Evolutionary conservation across 2,329 filamentous ascomycete species (phyloP).

Genomic region (Neonectria neomacrospora): DNA sequence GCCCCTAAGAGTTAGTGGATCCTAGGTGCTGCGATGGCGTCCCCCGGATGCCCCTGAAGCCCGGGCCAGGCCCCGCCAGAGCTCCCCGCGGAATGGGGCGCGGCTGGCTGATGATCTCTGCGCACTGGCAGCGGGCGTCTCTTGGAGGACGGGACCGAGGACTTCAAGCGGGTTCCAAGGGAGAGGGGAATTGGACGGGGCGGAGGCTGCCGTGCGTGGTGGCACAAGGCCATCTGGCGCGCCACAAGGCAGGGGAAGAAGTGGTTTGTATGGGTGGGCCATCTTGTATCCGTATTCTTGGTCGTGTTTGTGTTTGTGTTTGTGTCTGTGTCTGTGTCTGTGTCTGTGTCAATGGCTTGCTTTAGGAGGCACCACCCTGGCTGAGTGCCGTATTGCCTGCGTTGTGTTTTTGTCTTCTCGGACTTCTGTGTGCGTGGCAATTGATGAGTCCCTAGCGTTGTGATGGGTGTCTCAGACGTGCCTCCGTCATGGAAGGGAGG

Average conservation of each 20-base stretch:
- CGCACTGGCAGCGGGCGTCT: slow-evolving; percentile 26
- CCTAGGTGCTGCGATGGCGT: slow-evolving; percentile 18
- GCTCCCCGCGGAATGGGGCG: slow-evolving; percentile 40
- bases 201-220: slow-evolving; percentile 19
- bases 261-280: slow-evolving; percentile 11
- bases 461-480: neutral
- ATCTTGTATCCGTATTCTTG: neutral
- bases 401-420: slow-evolving; percentile 6
- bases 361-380: neutral
- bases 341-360: neutral
- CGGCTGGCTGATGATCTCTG: slow-evolving; percentile 35
- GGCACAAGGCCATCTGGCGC: slow-evolving; percentile 26
- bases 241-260: slow-evolving; percentile 14
- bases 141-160: neutral
- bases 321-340: slow-evolving; percentile 3
- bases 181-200: slow-evolving; percentile 18
- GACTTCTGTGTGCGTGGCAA: neutral
- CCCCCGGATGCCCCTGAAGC: slow-evolving; percentile 28
- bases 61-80: slow-evolving; percentile 40
- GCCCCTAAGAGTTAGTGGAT: slow-evolving; percentile 32
- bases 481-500: neutral
- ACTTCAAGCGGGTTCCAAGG: slow-evolving; percentile 4
- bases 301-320: slow-evolving; percentile 8
- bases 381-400: slow-evolving; percentile 8
- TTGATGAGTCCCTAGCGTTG: neutral